Base-by-base conservation (phyloP, 371 early-diverging fungal genomes). In the Mortierella sp. region DNA sequence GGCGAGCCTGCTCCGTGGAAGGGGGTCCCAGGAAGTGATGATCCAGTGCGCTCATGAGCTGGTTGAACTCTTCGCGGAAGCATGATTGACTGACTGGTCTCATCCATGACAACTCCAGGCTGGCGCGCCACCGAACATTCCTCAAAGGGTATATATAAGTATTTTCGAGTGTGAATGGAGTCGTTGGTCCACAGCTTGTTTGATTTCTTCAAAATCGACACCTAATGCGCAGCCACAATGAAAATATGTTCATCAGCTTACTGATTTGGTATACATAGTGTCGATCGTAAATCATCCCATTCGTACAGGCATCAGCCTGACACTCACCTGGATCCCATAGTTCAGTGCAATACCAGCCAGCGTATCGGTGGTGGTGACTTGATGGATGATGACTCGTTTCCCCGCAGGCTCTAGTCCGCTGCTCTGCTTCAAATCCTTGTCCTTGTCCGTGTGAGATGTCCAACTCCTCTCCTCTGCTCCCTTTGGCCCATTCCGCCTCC, bases 171-270 rank as follows among this genome's bases (percentile, higher is more conserved):
- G 51, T 89, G 88, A 54, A 89, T 89, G 46, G 89, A 89, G 77
- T 89, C 89, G 54, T 87, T 88, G 7, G 89, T 87, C 89, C 89
- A 89, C 51, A 89, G 77, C 68, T 88, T 89, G 80, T 89, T 89
- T 46, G 80, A 83, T 51, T 78, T 87, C 55, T 89, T 88, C 24
- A 89, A 76, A 10, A 80, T 70, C 18, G 88, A 55, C 4, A 89
- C 75, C 89, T 89, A 72, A 44, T 60, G 21, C n/a, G 21, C 11
- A 43, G 51, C 3, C 7, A 71, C 41, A 27, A 49, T 74, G 29
- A 41, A 35, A 35, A 63, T 14, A 76, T n/a, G n/a, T 54, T 12
- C 14, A 32, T 46, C 38, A 46, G 32, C 41, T 35, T 16, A 14
- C 1, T 32, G 63, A 35, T 27, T 0, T 27, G 41, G 4, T 32